phyloP scores from a whole-genome alignment of 805 yeast genomes.

The Candida ortonii region DNA sequence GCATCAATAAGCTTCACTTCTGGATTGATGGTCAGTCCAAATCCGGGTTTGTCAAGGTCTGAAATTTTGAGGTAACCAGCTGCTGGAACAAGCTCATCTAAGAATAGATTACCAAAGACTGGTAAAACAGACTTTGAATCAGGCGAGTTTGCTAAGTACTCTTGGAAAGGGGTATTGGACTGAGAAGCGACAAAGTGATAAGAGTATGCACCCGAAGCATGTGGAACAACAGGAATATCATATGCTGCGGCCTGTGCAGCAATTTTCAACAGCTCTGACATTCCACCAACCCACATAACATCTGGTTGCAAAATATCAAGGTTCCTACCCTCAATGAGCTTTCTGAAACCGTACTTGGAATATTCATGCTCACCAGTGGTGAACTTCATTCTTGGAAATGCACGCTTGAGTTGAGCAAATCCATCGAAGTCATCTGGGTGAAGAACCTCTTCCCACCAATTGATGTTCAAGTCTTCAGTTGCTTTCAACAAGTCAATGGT shows the following conservation, averaged over 20 bases:
- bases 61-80: constrained; percentile 41
- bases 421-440: constrained; percentile 54
- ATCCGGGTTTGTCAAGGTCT: constrained; percentile 46
- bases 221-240: constrained; percentile 52
- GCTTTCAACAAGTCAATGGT: constrained; percentile 44
- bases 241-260: constrained; percentile 51
- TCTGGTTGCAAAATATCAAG: constrained; percentile 50
- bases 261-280: constrained; percentile 46
- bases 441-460: constrained; percentile 52
- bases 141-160: constrained; percentile 49
- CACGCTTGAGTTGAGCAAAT: constrained; percentile 42
- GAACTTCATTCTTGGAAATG: constrained; percentile 46
- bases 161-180: constrained; percentile 51
- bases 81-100: constrained; percentile 46
- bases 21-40: constrained; percentile 47
- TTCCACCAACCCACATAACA: constrained; percentile 54
- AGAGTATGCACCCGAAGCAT: constrained; percentile 53
- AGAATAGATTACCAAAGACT: constrained; percentile 45
- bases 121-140: constrained; percentile 38
- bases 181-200: constrained; percentile 50
- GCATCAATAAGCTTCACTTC: constrained; percentile 40
- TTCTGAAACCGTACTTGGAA: constrained; percentile 49
- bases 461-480: constrained; percentile 43
- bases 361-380: constrained; percentile 55
- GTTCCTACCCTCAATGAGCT: constrained; percentile 48